These are phyloP conservation scores for Beta macrorhiza DNA, from an alignment of 179 eudicot genomes.

Conservation along the genomic window DNA sequence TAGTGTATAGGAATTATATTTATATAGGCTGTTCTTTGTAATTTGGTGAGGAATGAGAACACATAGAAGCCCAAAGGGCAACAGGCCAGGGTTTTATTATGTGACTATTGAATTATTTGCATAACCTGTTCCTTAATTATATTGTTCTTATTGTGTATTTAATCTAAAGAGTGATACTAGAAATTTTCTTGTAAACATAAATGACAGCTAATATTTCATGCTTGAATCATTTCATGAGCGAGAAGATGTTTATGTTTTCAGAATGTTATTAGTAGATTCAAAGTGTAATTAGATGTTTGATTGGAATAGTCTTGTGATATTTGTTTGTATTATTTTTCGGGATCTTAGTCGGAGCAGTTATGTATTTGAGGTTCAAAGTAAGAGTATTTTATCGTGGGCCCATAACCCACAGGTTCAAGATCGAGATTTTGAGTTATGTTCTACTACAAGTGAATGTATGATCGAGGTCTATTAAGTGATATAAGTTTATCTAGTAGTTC, in stretches of 20 bases:
- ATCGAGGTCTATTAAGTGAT: too few species aligned
- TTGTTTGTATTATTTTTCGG: too few species aligned
- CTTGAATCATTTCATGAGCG: neutral
- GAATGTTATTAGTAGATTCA: too few species aligned
- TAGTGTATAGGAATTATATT: constrained; percentile 26
- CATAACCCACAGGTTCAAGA: too few species aligned
- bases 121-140: neutral
- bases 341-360: too few species aligned
- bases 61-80: constrained; percentile 2
- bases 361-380: too few species aligned
- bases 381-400: too few species aligned
- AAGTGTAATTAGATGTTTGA: too few species aligned
- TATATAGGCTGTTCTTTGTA: constrained; percentile 20
- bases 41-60: constrained; percentile 10
- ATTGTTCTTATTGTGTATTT: constrained; percentile 5
- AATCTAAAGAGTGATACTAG: neutral
- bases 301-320: too few species aligned
- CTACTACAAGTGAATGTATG: neutral
- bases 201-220: neutral
- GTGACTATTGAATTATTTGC: neutral
- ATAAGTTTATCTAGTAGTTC: too few species aligned
- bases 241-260: too few species aligned
- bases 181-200: neutral
- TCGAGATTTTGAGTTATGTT: neutral
- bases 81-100: neutral